Percentiles rank a stretch among this genome's conserved stretches.
Conservation (phyloP, 805 yeast species). For the Blastobotrys chiropterorum region DNA sequence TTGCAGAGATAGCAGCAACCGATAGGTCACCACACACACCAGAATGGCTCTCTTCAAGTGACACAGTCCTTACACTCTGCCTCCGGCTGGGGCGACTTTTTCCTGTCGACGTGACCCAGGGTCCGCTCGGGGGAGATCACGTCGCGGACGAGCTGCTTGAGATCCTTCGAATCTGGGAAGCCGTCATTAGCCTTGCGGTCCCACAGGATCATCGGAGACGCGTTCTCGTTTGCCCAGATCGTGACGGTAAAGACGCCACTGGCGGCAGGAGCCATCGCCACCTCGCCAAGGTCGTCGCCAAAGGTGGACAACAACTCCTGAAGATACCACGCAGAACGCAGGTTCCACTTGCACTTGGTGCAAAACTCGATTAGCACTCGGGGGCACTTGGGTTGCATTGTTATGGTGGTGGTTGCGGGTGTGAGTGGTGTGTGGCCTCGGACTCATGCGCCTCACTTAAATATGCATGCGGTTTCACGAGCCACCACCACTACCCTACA, state of each 20-base stretch:
- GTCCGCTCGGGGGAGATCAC: conserved; percentile 45
- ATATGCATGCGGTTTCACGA: background rate
- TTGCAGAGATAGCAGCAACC: no score
- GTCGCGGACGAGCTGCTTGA: conserved; percentile 63
- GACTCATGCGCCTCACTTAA: background rate
- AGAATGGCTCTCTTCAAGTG: no score
- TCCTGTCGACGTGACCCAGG: conserved; percentile 59
- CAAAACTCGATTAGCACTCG: conserved; percentile 67
- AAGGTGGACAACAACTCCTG: conserved; percentile 86
- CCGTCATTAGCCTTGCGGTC: conserved; percentile 61
- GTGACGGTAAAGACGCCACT: conserved; percentile 57
- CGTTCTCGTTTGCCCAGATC: conserved; percentile 35
- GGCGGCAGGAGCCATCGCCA: conserved; percentile 42
- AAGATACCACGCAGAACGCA: conserved; percentile 80
- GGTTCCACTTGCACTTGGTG: conserved; percentile 81
- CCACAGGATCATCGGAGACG: conserved; percentile 42
- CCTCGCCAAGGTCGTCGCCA: conserved; percentile 49
- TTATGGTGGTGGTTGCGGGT: background rate
- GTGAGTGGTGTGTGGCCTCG: background rate
- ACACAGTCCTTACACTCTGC: background rate
- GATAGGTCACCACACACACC: no score
- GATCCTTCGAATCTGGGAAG: conserved; percentile 78
- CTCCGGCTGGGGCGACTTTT: background rate
- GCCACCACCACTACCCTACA: background rate
- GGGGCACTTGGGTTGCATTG: conserved; percentile 38